A percentile compares a stretch with the other conserved stretches of the same genome.
These are phyloP conservation scores for Mrakiaceae sp. DNA, from an alignment of 1,284 basidiomycete species.

Conservation along the genomic window DNA sequence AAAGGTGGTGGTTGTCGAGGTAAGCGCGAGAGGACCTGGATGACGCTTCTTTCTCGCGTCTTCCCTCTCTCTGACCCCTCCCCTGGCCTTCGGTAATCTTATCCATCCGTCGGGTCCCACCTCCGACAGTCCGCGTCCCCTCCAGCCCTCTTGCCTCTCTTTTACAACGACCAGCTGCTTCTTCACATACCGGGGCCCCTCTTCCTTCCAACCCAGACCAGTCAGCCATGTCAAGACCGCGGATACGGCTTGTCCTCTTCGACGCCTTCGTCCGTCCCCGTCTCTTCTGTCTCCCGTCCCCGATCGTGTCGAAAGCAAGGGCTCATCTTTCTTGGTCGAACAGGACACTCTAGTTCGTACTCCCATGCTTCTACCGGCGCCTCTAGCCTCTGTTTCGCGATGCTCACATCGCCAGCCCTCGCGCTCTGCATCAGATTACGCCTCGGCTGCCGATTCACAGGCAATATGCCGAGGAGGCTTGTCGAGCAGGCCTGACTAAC, in stretches of 20 bases:
- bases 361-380: no score
- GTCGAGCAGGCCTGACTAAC: constrained; percentile 25
- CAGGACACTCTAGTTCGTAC: not conserved
- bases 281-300: not conserved
- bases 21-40: not conserved
- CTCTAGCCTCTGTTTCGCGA: not conserved
- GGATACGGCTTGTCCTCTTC: constrained; percentile 32
- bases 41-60: not conserved
- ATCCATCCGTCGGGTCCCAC: no score
- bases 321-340: not conserved
- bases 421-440: constrained; percentile 28
- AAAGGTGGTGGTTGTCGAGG: not conserved
- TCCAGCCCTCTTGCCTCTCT: no score
- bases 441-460: constrained; percentile 32
- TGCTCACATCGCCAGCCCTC: not conserved
- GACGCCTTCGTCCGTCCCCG: constrained; percentile 22
- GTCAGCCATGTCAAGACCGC: not conserved
- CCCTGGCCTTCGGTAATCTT: not conserved
- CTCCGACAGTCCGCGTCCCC: no score
- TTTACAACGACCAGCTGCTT: no score
- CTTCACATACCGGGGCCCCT: not conserved
- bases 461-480: constrained; percentile 35
- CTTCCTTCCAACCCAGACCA: not conserved
- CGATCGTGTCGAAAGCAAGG: not conserved
- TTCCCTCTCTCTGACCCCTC: not conserved